Evolutionary conservation across 2,329 filamentous ascomycete genomes (phyloP).

Genomic region (Coniochaeta sp.): DNA sequence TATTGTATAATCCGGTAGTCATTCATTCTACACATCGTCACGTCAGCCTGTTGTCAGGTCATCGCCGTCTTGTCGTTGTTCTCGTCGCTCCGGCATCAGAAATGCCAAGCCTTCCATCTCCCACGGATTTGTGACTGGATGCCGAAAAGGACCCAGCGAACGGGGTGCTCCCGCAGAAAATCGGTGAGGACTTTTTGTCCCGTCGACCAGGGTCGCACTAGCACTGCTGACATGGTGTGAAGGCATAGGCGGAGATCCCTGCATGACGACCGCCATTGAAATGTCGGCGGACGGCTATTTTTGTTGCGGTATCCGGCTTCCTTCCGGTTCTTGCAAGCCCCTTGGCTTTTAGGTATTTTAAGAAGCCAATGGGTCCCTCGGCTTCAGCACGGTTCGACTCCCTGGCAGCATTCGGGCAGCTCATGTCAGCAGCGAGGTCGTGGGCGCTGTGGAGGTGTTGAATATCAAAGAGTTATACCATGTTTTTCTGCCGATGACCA

Average conservation of each 20-base stretch:
- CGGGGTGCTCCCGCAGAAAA: neutral
- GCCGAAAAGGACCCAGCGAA: neutral
- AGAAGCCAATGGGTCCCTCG: neutral
- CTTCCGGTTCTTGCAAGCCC: neutral
- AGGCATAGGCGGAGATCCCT: neutral
- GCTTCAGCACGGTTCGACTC: neutral
- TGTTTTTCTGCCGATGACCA: neutral
- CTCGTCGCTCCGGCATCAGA: no score
- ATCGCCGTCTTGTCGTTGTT: no score
- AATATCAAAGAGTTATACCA: neutral
- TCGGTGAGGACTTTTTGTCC: conserved; percentile 1
- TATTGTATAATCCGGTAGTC: no score
- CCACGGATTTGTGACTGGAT: neutral
- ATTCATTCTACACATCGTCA: no score
- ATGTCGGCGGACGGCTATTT: neutral
- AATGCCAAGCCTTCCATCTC: neutral
- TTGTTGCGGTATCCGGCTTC: neutral
- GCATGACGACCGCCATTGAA: neutral
- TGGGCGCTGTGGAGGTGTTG: neutral
- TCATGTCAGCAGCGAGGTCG: neutral
- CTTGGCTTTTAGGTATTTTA: neutral
- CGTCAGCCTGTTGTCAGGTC: no score
- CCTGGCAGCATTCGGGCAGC: neutral
- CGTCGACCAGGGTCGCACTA: neutral
- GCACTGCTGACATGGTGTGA: neutral